Base-by-base conservation (phyloP, 2,329 filamentous ascomycete genomes). In the Tolypocladium inflatum region DNA sequence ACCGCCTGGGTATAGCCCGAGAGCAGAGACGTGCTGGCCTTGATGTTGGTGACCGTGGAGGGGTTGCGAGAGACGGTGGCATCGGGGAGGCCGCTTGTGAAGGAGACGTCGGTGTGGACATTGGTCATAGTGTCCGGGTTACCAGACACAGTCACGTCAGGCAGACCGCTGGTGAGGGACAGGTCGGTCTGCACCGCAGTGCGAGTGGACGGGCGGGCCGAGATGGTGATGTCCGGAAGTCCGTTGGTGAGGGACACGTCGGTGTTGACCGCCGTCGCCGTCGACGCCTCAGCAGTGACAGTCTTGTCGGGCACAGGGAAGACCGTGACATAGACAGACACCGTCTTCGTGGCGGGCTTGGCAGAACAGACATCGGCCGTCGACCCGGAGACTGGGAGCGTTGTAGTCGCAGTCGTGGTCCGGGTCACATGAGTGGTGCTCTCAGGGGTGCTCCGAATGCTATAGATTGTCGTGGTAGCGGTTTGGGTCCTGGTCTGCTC, bases 381-480 rank as follows among this genome's bases (percentile, higher is more conserved):
- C 9, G 60, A 48, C 19, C 21, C 33, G 4, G 54, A 38, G n/a
- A 39, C 21, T 45, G 60, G 21, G 19, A 57, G 43, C 4, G 55
- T 54, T 19, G 56, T 60, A 4, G 65, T 66, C 56, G 55, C 60
- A 10, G 63, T 67, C 10, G 58, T 61, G n/a, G 62, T 64, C 38
- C 55, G 61, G 45, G 65, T 64, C 13, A 61, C 17, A 35, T 45
- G 33, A 26, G 57, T 51, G n/a, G 57, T 56, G 13, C 39, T 54
- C 50, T 62, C 57, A 13, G 61, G 58, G 5, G 62, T 56, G 19
- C 57, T 65, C 37, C 60, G 64, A 57, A 70, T 57, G 55, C 64
- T 69, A 61, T 72, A 74, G 56, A 73, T 64, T 48, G 71, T 73
- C 26, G 66, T 66, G 48, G 69, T 59, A 23, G 65, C 63, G 23